Evolutionary conservation across 2,329 filamentous ascomycete species (phyloP).

Genomic region (Beauveria varroae): DNA sequence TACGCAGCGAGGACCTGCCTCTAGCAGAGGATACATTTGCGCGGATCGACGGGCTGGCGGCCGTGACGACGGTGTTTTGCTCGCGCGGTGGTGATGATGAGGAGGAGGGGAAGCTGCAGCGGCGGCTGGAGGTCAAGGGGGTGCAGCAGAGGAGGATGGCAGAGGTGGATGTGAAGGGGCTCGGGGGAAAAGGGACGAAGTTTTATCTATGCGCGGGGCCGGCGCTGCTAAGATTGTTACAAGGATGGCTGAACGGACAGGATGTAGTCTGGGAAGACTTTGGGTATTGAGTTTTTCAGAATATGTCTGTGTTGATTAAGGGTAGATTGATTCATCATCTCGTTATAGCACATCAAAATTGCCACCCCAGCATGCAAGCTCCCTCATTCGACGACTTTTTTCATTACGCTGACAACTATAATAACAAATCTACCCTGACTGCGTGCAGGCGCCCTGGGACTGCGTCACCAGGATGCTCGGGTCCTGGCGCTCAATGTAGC

Average conservation of each 20-base stretch:
- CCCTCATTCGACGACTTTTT: no score
- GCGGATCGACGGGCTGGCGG: slow-evolving; percentile 42
- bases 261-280: slow-evolving; percentile 54
- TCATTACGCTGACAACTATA: no score
- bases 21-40: slow-evolving; percentile 54
- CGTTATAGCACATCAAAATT: background rate
- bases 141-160: slow-evolving; percentile 32
- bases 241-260: slow-evolving; percentile 48
- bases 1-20: slow-evolving; percentile 52
- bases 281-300: slow-evolving; percentile 36
- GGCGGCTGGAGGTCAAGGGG: slow-evolving; percentile 24
- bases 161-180: slow-evolving; percentile 33
- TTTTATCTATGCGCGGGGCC: slow-evolving; percentile 45
- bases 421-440: background rate
- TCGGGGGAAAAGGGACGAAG: slow-evolving; percentile 33
- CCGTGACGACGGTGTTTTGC: slow-evolving; percentile 53
- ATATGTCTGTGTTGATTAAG: no score
- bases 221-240: slow-evolving; percentile 31
- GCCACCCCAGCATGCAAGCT: background rate
- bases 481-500: slow-evolving; percentile 25
- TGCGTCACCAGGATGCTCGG: background rate
- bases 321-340: background rate
- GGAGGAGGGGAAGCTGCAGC: slow-evolving; percentile 21
- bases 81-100: slow-evolving; percentile 40
- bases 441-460: background rate